These are phyloP conservation scores for Pholiota adiposa DNA, from an alignment of 1,284 basidiomycete species.

Conservation along the genomic window DNA sequence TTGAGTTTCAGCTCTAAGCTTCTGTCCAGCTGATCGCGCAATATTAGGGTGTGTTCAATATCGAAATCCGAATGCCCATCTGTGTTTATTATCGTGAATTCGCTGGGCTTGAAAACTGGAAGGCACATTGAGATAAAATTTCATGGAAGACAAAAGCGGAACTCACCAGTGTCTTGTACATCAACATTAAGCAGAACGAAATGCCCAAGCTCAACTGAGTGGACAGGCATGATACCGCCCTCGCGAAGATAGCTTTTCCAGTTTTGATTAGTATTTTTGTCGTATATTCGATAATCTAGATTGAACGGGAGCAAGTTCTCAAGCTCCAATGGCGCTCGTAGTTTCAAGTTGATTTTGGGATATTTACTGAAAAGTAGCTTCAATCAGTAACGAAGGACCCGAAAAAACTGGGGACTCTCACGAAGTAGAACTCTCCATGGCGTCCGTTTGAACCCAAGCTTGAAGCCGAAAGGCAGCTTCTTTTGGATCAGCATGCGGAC, in stretches of 20 bases:
- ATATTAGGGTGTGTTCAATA: slow-evolving; percentile 72
- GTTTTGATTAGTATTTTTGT: slow-evolving; percentile 92
- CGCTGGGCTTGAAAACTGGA: slow-evolving; percentile 93
- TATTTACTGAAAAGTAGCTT: slow-evolving; percentile 59
- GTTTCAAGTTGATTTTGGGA: slow-evolving; percentile 83
- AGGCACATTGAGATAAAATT: not conserved
- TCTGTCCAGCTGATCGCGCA: slow-evolving; percentile 79
- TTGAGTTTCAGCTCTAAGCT: slow-evolving; percentile 87
- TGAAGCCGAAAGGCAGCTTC: slow-evolving; percentile 98
- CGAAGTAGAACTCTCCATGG: slow-evolving; percentile 65
- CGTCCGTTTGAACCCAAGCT: slow-evolving; percentile 86
- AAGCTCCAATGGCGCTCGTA: slow-evolving; percentile 95
- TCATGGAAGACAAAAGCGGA: slow-evolving; percentile 28
- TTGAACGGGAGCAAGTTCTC: slow-evolving; percentile 98
- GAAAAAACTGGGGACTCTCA: slow-evolving; percentile 32
- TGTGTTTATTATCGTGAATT: slow-evolving; percentile 97
- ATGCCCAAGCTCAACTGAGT: slow-evolving; percentile 95
- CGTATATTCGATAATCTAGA: slow-evolving; percentile 94
- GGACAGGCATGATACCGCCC: slow-evolving; percentile 96
- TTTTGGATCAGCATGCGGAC: slow-evolving; percentile 79
- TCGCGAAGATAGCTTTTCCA: slow-evolving; percentile 93
- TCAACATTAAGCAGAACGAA: slow-evolving; percentile 91
- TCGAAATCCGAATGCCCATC: slow-evolving; percentile 93
- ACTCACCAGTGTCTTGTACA: slow-evolving; percentile 85
- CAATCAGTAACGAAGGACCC: not conserved